Evolutionary conservation across 192 early-diverging fungal genomes (phyloP), one percentile per base, ranked within the genome.

Genomic region (Rhizophagus clarus): DNA sequence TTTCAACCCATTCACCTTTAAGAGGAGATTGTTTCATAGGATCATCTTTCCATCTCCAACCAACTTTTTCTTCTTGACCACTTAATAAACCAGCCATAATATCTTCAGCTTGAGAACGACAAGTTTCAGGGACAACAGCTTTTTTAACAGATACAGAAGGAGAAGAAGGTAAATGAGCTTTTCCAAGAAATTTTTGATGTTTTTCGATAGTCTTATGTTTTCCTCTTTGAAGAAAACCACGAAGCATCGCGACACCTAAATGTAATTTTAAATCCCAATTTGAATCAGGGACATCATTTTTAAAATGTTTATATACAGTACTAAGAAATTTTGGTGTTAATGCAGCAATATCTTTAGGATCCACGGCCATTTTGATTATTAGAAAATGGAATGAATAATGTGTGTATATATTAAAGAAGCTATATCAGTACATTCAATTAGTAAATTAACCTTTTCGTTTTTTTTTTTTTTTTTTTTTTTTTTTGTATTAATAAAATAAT

Each of bases 1-100:
- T 42, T 51, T 87, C 87, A 29, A 82, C 81, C 86, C 87, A 88
- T 56, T 88, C 88, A 0, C 83, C 88, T 60, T 81, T 83, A 11
- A 89, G 63, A 6, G 81, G 82, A 40, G 80, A 81, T 42, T 81
- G 80, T 12, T 73, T 69, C 68, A 82, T 69, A 2, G 79, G 84
- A 72, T 85, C 87, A 6, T 80, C 69, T 62, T 81, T 79, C 88
- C 88, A 89, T 37, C 88, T 83, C 88, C 88, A 89, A 34, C 85
- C 87, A 29, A 89, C 79, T 22, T 42, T 76, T 15, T 61, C 62
- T 74, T 74, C 73, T 74, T 74, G 73, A 32, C 73, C 73, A 61
- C 73, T 74, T 61, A 74, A 74, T 61, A 74, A 61, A 60, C 73
- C 73, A 9, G 73, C 73, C 73, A 74, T 60, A 34, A 74, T 74